Evolutionary conservation across 345 rosid species (phyloP), one percentile per base, ranked within the genome.

Genomic region (Dipteronia dyeriana): DNA sequence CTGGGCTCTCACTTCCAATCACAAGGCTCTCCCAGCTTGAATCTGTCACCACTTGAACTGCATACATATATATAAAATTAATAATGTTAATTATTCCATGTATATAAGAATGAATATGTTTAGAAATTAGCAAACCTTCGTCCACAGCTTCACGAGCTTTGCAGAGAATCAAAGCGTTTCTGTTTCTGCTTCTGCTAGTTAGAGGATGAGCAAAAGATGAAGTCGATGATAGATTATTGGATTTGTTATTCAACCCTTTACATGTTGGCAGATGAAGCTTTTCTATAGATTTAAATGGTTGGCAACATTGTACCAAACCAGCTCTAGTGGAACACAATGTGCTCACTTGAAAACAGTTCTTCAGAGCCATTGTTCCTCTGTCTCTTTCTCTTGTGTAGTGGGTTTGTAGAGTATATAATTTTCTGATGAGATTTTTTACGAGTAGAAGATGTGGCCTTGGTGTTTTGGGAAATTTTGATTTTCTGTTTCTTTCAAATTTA

Each of bases 21-120:
- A 90, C 92, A 43, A 68, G 73, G 29, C 17, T 71, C 13, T 78
- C 81, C 97, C 97, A 92, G 76, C 76, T 82, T 39, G 91, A 73
- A 51, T 88, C 97, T 9, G 89, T 86, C 79, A 83, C 91, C 39
- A 59, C 89, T 66, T 79, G 71, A 57, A 90, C 97, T 91, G 90
- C 86, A 77, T 34, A 34, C 38, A 34, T 4, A 34, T 34, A 31
- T 31, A 31, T 31, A 31, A 0, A 31, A 31, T 34, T 34, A 34
- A 34, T 34, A 0, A 4, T 34, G 38, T 34, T 34, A 34, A 31
- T 31, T 29, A 29, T 29, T 29, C 34, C 34, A 31, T 31, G 34
- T 31, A 31, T 31, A 31, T 31, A 4, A 31, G 38, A 34, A 34
- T 65, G 47, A 23, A 34, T 3, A 41, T 67, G 53, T 41, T 12